A percentile compares a stretch with the other conserved stretches of the same genome.
Conservation (phyloP, 345 rosid genomes). For the Moringa oleifera region DNA sequence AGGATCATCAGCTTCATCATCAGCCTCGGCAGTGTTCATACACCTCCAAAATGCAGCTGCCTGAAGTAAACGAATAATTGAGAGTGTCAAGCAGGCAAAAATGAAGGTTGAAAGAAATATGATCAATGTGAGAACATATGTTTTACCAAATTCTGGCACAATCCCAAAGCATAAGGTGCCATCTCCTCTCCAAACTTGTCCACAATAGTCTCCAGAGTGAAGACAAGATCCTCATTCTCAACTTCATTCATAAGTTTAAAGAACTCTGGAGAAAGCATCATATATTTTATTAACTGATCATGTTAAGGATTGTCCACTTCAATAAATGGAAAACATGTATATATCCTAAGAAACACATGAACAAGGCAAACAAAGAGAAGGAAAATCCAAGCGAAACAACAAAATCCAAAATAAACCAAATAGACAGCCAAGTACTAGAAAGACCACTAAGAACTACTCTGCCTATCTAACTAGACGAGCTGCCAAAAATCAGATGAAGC, state of each 20-base stretch:
- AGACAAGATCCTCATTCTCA: slow-evolving; percentile 92
- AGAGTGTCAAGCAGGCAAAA: not conserved
- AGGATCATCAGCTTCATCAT: slow-evolving; percentile 75
- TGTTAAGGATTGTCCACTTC: not conserved
- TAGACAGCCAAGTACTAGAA: slow-evolving; percentile 10
- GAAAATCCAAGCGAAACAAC: not conserved
- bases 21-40: slow-evolving; percentile 82
- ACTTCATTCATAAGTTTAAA: slow-evolving; percentile 97
- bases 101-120: too few relatives aligned
- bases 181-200: slow-evolving; percentile 97
- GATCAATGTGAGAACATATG: not conserved
- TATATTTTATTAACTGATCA: not conserved
- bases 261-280: slow-evolving; percentile 47
- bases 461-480: slow-evolving; percentile 3
- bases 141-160: slow-evolving; percentile 93
- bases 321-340: not conserved
- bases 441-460: not conserved
- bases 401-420: not conserved
- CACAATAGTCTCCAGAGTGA: slow-evolving; percentile 85
- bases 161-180: slow-evolving; percentile 91
- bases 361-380: not conserved
- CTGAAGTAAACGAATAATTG: slow-evolving; percentile 28
- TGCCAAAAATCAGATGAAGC: not conserved
- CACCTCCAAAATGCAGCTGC: slow-evolving; percentile 98
- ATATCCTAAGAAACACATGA: not conserved